Percentiles rank a stretch among this genome's conserved stretches.
These are phyloP conservation scores for Neurospora cerealis DNA, from an alignment of 495 filamentous ascomycete genomes.

Conservation along the genomic window DNA sequence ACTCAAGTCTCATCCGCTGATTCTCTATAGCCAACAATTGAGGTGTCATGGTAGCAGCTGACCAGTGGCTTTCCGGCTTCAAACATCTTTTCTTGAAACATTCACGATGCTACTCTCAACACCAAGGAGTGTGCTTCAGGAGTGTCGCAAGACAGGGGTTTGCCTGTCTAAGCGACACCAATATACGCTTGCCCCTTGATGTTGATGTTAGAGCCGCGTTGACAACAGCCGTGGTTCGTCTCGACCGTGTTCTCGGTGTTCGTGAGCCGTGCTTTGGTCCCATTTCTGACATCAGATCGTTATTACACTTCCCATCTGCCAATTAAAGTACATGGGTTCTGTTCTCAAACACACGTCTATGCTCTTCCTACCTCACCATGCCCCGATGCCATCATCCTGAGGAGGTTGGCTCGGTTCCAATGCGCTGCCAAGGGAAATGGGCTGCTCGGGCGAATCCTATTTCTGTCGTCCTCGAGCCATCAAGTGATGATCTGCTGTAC, in stretches of 20 bases:
- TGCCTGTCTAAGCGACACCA: slow-evolving; percentile 3
- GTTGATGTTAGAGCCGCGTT: background rate
- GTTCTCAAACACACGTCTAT: background rate
- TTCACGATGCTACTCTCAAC: background rate
- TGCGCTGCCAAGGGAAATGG: background rate
- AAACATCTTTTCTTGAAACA: background rate
- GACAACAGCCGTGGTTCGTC: background rate
- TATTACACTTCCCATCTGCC: background rate
- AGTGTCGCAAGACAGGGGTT: slow-evolving; percentile 41
- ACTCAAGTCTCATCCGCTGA: background rate
- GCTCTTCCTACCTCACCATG: background rate
- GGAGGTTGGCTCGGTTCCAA: background rate
- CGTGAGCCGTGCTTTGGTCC: background rate
- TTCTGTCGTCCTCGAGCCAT: background rate
- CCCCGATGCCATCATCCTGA: background rate
- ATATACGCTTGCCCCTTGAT: background rate
- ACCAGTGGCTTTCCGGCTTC: background rate
- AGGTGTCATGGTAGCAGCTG: background rate
- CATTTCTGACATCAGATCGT: background rate
- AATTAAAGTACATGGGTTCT: background rate
- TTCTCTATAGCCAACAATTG: background rate
- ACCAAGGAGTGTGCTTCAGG: slow-evolving; percentile 28
- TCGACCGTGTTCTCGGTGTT: background rate
- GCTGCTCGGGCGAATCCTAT: background rate
- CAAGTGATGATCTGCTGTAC: background rate